Conservation (phyloP, 129 eudicot species). For the Pittosporum tobira region DNA sequence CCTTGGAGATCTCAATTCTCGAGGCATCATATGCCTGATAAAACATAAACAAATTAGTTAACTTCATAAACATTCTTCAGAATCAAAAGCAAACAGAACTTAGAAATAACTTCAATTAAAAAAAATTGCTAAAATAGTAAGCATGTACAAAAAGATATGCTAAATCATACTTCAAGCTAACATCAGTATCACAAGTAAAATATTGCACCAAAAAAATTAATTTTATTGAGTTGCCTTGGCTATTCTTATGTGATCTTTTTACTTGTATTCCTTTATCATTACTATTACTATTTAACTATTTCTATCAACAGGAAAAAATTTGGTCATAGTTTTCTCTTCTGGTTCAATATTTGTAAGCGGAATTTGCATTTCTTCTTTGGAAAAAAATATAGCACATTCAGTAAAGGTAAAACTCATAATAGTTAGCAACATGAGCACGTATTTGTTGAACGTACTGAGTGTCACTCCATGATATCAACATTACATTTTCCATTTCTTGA, state of each 20-base stretch:
- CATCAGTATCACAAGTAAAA: too few relatives aligned
- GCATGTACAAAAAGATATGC: too few relatives aligned
- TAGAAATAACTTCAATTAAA: not conserved
- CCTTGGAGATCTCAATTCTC: constrained; percentile 39
- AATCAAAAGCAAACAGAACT: constrained; percentile 1
- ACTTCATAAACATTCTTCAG: not conserved
- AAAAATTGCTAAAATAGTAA: too few relatives aligned
- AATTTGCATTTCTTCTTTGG: not conserved
- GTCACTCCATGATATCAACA: not conserved
- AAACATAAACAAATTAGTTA: not conserved
- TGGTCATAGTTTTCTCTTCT: not conserved
- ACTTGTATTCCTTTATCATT: too few relatives aligned
- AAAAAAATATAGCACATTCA: not conserved
- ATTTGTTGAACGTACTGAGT: not conserved
- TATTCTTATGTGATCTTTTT: too few relatives aligned
- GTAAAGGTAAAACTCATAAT: not conserved
- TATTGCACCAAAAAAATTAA: too few relatives aligned
- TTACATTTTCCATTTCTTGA: not conserved
- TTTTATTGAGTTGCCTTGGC: not conserved
- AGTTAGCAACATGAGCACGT: not conserved
- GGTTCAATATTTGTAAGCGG: not conserved
- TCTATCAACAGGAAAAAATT: too few relatives aligned
- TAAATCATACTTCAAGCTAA: too few relatives aligned
- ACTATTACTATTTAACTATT: too few relatives aligned
- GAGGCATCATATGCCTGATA: constrained; percentile 90